Base-by-base conservation (phyloP, 2,329 filamentous ascomycete species). In the Paecilomyces sp. region DNA sequence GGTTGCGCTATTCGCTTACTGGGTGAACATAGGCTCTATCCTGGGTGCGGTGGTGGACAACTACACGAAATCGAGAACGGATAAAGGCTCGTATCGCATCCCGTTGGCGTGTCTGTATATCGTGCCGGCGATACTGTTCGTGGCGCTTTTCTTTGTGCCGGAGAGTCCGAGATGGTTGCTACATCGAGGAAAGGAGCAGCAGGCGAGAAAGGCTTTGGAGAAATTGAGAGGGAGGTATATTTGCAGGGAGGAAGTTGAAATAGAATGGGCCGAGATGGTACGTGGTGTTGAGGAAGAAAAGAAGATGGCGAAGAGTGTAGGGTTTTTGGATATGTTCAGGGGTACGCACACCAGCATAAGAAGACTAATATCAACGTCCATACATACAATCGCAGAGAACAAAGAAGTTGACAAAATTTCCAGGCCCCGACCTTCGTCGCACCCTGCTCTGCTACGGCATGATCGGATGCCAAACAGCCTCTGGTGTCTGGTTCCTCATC, bases 401-500 rank as follows among this genome's bases (percentile, higher is more conserved):
- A 28, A 6, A 31, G 22, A 22, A 24, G 24, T 41, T 25, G 1
- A 25, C 22, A 9, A 34, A 57, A 3, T 31, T 1, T 56, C 24
- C 47, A 77, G 79, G 79, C 0, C 75, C 73, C 12, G 77, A 83
- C 57, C 71, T 82, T 8, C 73, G 80, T 9, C 76, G 80, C 4
- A 83, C 80, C 1, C 69, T 82, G 3, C 71, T 83, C n/a, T 82
- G 77, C 66, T 81, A 77, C 60, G 76, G 74, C 22, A 74, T 79
- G 57, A 81, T 82, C 34, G 76, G 76, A 0, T 77, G 76, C 13
- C 78, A 81, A 61, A 75, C 74, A 0, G 76, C 72, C 0, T 72
- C 76, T 0, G 80, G 80, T 3, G 74, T 77, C 0, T 82, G 79
- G 78, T 83, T 81, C 64, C 67, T 81, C 52, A 82, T 82, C 62